Percentiles rank a stretch among this genome's conserved stretches.
phyloP scores from a whole-genome alignment of 345 rosid genomes.

The Salix dunnii region DNA sequence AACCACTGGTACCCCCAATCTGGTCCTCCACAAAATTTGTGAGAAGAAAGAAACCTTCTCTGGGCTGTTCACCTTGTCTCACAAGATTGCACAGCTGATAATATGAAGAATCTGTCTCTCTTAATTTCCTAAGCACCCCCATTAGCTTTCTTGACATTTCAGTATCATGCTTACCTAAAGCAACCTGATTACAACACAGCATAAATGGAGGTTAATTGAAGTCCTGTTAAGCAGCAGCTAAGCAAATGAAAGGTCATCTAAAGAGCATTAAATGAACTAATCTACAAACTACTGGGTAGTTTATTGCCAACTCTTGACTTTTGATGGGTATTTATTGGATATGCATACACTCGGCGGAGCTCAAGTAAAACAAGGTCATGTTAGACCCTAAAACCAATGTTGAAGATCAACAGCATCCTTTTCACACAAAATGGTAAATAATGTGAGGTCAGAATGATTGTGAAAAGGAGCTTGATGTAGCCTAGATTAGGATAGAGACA shows the following conservation, averaged over 20 bases:
- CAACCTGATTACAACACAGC: constrained; percentile 48
- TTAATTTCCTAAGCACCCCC: constrained; percentile 55
- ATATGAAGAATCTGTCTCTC: constrained; percentile 70
- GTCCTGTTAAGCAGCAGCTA: neutral
- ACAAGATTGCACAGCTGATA: constrained; percentile 70
- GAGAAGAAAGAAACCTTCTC: constrained; percentile 84
- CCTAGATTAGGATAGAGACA: neutral
- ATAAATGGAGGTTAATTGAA: neutral
- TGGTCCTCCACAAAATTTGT: constrained; percentile 81
- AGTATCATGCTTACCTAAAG: constrained; percentile 50
- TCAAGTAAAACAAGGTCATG: neutral
- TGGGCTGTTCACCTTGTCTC: constrained; percentile 97
- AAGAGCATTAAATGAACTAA: neutral
- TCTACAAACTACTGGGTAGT: neutral
- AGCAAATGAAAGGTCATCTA: neutral
- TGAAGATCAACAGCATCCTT: neutral
- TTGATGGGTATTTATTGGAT: neutral
- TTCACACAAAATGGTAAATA: neutral
- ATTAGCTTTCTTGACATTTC: constrained; percentile 85
- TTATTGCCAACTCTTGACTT: neutral
- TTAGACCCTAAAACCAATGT: neutral
- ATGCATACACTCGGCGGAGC: neutral
- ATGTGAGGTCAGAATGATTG: neutral
- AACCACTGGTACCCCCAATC: constrained; percentile 67
- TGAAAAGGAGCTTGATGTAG: neutral